Percentiles rank a stretch among this genome's conserved stretches.
Evolutionary conservation across 2,329 filamentous ascomycete genomes (phyloP).

Genomic region (Celoporthe dispersa): DNA sequence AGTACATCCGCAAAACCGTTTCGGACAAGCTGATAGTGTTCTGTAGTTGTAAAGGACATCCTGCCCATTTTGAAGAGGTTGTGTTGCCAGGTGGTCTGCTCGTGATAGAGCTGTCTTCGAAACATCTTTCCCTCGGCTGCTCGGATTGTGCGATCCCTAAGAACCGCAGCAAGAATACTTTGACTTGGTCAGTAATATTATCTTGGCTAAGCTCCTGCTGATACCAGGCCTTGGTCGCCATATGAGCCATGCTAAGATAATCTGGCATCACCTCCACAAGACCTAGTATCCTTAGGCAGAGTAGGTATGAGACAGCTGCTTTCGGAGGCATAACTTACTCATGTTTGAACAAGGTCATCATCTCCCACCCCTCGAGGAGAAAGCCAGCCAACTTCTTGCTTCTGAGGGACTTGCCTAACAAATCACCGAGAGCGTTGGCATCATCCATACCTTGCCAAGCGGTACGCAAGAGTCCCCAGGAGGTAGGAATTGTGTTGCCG

Average conservation of each 20-base stretch:
- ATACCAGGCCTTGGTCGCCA: neutral
- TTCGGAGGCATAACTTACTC: neutral
- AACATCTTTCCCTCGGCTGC: neutral
- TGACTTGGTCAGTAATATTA: neutral
- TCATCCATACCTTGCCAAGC: neutral
- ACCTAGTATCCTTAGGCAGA: neutral
- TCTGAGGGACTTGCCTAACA: neutral
- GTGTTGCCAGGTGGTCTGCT: neutral
- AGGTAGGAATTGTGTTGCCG: neutral
- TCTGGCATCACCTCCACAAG: neutral
- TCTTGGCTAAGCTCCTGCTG: neutral
- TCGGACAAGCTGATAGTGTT: neutral
- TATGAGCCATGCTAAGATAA: neutral
- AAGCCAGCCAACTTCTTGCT: neutral
- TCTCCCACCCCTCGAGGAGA: neutral
- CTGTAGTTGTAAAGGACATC: neutral
- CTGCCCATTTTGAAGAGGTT: neutral
- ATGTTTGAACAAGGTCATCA: neutral
- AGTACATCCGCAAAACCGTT: neutral
- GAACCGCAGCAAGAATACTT: neutral
- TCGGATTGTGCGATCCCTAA: neutral
- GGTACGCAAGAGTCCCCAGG: neutral
- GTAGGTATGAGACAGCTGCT: neutral
- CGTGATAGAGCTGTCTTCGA: neutral
- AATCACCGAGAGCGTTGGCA: neutral